These are phyloP conservation scores for Lactarius psammicola DNA, from an alignment of 768 basidiomycete species.

Conservation along the genomic window DNA sequence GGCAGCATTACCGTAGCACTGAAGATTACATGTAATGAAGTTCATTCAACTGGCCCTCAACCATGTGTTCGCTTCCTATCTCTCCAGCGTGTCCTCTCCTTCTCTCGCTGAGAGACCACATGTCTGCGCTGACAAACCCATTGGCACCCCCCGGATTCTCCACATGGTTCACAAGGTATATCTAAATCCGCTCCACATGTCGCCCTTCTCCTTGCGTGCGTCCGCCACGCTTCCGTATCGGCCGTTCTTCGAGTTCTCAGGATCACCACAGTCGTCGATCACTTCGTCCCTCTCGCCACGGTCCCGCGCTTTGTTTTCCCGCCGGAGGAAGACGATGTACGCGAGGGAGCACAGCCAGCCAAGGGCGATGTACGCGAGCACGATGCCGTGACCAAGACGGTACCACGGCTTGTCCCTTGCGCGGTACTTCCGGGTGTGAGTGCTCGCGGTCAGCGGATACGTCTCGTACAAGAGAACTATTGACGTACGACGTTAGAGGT, in stretches of 20 bases:
- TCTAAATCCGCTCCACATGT: conserved; percentile 66
- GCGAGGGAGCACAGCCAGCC: conserved; percentile 55
- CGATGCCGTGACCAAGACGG: conserved; percentile 63
- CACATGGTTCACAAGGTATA: conserved; percentile 47
- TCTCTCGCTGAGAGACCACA: neutral
- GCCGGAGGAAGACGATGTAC: conserved; percentile 47
- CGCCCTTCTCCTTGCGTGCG: conserved; percentile 55
- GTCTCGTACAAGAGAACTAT: conserved; percentile 7
- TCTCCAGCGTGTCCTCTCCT: too few species aligned
- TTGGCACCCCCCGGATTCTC: neutral
- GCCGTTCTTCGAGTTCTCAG: conserved; percentile 33
- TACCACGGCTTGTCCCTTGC: conserved; percentile 65
- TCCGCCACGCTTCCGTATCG: conserved; percentile 37
- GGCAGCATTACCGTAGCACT: neutral
- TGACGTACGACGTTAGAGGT: conserved; percentile 60
- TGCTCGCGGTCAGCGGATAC: neutral
- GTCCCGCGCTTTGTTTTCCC: conserved; percentile 62
- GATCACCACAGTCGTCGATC: conserved; percentile 49
- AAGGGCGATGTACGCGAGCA: conserved; percentile 66
- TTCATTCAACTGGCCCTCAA: neutral
- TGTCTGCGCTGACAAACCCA: neutral
- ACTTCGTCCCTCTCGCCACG: conserved; percentile 68
- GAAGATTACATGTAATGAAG: neutral
- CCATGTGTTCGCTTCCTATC: neutral
- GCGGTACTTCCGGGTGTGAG: conserved; percentile 50